Percentiles rank a stretch among this genome's conserved stretches.
phyloP scores from a whole-genome alignment of 306 rosid species.

The Hippophae rhamnoides region DNA sequence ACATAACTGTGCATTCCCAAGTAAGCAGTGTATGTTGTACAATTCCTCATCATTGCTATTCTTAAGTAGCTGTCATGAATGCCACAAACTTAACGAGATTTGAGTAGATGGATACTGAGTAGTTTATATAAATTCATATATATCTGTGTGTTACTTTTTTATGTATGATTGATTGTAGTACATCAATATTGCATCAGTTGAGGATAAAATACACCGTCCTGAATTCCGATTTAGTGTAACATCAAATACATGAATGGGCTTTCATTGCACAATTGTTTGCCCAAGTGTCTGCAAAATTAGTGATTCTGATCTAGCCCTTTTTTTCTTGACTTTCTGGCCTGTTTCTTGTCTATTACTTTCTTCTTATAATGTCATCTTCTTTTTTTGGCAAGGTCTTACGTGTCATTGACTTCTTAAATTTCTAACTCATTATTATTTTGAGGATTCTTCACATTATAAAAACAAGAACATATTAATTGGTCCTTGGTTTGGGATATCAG shows the following conservation, averaged over 20 bases:
- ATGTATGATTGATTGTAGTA: background rate
- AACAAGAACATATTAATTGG: slow-evolving; percentile 1
- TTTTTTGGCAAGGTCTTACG: background rate
- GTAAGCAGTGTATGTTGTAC: slow-evolving; percentile 43
- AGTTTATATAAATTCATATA: no score
- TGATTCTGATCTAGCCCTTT: background rate
- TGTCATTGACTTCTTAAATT: slow-evolving; percentile 4
- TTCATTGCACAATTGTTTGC: background rate
- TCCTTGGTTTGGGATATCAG: slow-evolving; percentile 36
- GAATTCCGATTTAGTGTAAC: background rate
- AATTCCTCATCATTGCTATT: background rate
- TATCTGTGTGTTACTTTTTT: no score
- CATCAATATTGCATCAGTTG: background rate
- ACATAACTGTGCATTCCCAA: slow-evolving; percentile 72
- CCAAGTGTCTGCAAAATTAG: background rate
- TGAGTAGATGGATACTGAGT: no score
- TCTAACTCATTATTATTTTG: slow-evolving; percentile 2
- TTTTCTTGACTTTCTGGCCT: background rate
- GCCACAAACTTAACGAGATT: no score
- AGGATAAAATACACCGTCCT: background rate
- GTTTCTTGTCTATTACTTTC: background rate
- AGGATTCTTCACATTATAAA: slow-evolving; percentile 10
- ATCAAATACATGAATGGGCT: background rate
- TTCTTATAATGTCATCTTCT: background rate
- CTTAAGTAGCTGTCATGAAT: background rate